Base-by-base conservation (phyloP, 169 alveolate genomes). In the Eimeria necatrix region DNA sequence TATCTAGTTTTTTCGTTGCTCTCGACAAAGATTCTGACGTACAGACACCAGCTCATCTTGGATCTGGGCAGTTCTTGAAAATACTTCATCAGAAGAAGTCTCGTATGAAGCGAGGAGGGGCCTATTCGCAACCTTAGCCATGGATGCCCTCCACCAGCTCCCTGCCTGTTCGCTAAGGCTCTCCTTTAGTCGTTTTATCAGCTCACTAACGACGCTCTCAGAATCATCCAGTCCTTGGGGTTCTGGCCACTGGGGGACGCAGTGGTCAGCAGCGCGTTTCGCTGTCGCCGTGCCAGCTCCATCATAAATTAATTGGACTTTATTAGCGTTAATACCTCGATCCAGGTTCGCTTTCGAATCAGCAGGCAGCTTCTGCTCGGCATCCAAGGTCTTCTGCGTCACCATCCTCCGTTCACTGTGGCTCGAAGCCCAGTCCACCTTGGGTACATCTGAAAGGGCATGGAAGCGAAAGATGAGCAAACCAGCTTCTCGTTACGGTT, bases 61-160 rank as follows among this genome's bases (percentile, higher is more conserved):
- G 81, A 85, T 85, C 52, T 85, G 68, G 49, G 22, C 59, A 12
- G 81, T 85, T 52, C 93, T 61, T 46, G 16, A 70, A 46, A 85
- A 85, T 8, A 16, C 64, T 59, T 59, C 80, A n/a, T n/a, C 90
- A 26, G 93, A 73, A 85, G 78, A 22, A 16, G 80, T 61, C 49
- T 85, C 93, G 80, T 85, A 85, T n/a, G 93, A 85, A 46, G 93
- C 93, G 76, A 85, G 70, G 20, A 85, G 93, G 2, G 93, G 93
- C 61, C 81, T 85, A 52, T n/a, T 85, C 5, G 81, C 81, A 49
- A 48, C 93, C 60, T 85, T 85, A 12, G 80, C 80, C 93, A 85
- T 59, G 10, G 93, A 85, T 22, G 81, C 81, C 81, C 93, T 85
- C 93, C 93, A 85, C 93, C 93, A 85, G 78, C 81, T 85, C 32